Base-by-base conservation (phyloP, 2,329 filamentous ascomycete genomes). In the Rosellinia necatrix region DNA sequence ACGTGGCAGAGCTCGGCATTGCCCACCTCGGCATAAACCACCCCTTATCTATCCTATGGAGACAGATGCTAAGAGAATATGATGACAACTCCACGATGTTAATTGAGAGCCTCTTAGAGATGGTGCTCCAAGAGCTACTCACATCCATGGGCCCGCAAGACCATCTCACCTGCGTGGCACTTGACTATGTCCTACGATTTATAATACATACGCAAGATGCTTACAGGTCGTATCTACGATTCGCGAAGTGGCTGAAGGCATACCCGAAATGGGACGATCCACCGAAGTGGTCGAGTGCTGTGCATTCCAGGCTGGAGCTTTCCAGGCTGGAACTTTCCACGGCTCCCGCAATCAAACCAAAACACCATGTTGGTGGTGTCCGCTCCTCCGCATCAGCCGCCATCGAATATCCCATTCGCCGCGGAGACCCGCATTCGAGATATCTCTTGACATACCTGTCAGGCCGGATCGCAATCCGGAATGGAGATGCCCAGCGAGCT, bases 1-100 rank as follows among this genome's bases (percentile, higher is more conserved):
- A 64, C 46, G 53, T 64, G 13, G 56, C 53, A 19, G 64, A 66
- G 19, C 61, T 66, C 27, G 59, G 59, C 10, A 32, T 53, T 13
- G 57, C 49, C 19, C 55, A 64, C 30, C 56, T 64, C 30, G 64
- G 64, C 13, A 30, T 13, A 21, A 62, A 59, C 9, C 64, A 66
- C 22, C 64, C 64, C 3, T 53, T 66, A 37, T 52, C 61, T n/a
- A 47, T 64, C 17, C 29, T 63, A 42, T 63, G 60, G 61, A 56
- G 52, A 27, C 56, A 64, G 12, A 46, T 64, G 19, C 19, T 60
- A 2, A 58, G 34, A 29, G 35, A 50, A 17, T 19, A 53, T 6
- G 41, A 53, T 12, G 54, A 25, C 6, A 32, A 48, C 4, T 48
- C 56, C 22, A 24, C 49, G 22, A 50, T 50, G 22, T 24, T 64